Evolutionary conservation across 2,329 filamentous ascomycete genomes (phyloP).

Genomic region (Talaromyces sp.): DNA sequence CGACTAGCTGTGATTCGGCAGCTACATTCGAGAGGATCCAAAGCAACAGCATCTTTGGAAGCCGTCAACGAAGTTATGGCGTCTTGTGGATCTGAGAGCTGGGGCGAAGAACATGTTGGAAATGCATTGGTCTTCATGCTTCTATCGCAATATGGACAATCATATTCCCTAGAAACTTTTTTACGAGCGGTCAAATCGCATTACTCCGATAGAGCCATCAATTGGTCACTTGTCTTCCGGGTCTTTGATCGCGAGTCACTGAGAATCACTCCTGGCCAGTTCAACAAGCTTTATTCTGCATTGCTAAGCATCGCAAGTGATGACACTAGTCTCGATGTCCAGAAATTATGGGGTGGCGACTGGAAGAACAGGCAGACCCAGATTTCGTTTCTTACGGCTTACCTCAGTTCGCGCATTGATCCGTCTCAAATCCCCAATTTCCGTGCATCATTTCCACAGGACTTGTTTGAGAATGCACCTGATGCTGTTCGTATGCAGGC

Average conservation of each 20-base stretch:
- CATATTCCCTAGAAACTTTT: slow-evolving; percentile 65
- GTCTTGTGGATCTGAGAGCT: slow-evolving; percentile 57
- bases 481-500: slow-evolving; percentile 60
- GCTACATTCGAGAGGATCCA: slow-evolving; percentile 71
- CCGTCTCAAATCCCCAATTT: slow-evolving; percentile 80
- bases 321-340: slow-evolving; percentile 70
- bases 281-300: slow-evolving; percentile 75
- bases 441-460: slow-evolving; percentile 68
- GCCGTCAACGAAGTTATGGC: slow-evolving; percentile 59
- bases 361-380: slow-evolving; percentile 88
- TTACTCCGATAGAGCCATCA: slow-evolving; percentile 54
- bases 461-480: slow-evolving; percentile 61
- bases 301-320: slow-evolving; percentile 67
- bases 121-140: slow-evolving; percentile 70
- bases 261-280: slow-evolving; percentile 73
- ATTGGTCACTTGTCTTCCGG: slow-evolving; percentile 68
- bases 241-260: slow-evolving; percentile 78
- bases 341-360: slow-evolving; percentile 80
- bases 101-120: slow-evolving; percentile 79
- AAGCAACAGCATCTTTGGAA: slow-evolving; percentile 73
- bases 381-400: slow-evolving; percentile 88
- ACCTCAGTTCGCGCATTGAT: slow-evolving; percentile 74
- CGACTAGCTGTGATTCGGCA: slow-evolving; percentile 52
- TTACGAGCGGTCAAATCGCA: slow-evolving; percentile 57
- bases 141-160: slow-evolving; percentile 60